phyloP scores from a whole-genome alignment of 371 early-diverging fungal species.

The Zychaea mexicana region DNA sequence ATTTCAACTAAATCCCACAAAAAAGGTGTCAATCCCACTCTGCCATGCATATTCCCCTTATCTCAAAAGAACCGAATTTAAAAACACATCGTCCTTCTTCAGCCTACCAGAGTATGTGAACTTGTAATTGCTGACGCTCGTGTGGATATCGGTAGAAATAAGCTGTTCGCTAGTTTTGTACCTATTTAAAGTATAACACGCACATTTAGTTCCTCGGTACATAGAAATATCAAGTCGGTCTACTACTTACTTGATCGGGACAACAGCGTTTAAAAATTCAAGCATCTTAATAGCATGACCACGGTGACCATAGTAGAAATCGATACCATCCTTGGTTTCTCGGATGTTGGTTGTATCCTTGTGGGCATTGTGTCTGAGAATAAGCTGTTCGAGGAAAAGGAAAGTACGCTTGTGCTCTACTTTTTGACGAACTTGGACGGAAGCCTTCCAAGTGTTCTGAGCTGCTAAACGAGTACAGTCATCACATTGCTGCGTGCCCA shows the following conservation, averaged over 20 bases:
- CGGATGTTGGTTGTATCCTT: constrained; percentile 98
- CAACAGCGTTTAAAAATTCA: constrained; percentile 90
- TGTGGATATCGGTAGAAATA: constrained; percentile 96
- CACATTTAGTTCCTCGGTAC: constrained; percentile 57
- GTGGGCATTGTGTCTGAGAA: constrained; percentile 97
- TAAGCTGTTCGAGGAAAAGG: constrained; percentile 97
- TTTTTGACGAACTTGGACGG: constrained; percentile 99
- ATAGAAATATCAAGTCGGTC: neutral
- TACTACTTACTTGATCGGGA: constrained; percentile 70
- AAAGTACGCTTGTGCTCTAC: constrained; percentile 98
- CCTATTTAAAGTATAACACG: constrained; percentile 25
- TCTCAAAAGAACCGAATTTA: neutral
- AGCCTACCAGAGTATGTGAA: constrained; percentile 71
- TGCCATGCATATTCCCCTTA: neutral
- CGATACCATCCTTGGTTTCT: constrained; percentile 97
- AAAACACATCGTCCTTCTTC: neutral
- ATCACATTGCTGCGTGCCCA: constrained; percentile 94
- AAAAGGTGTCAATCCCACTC: neutral
- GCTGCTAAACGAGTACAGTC: constrained; percentile 98
- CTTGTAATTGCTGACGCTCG: constrained; percentile 93
- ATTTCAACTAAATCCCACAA: constrained; percentile 78
- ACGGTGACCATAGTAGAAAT: constrained; percentile 96
- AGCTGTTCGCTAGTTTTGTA: constrained; percentile 95
- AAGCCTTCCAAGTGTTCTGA: constrained; percentile 98
- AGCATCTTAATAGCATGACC: constrained; percentile 95